phyloP scores from a whole-genome alignment of 305 asterid species.

The Fraxinus baroniana region DNA sequence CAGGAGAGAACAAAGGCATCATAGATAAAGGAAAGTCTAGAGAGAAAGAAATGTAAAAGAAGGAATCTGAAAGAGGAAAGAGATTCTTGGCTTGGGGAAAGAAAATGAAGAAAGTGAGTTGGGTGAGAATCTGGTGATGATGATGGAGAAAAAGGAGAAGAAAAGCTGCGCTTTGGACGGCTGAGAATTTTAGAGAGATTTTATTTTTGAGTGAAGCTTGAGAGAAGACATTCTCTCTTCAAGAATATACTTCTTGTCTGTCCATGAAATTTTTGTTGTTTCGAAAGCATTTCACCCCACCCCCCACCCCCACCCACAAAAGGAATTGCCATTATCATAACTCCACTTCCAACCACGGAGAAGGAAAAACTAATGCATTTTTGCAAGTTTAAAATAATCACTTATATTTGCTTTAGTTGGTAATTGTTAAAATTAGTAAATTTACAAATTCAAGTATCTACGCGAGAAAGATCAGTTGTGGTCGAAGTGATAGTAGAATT shows the following conservation, averaged over 20 bases:
- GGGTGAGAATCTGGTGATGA: constrained; percentile 49
- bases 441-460: not conserved
- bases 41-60: constrained; percentile 36
- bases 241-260: constrained; percentile 15
- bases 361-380: not conserved
- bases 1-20: constrained; percentile 64
- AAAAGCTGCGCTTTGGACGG: constrained; percentile 55
- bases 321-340: not conserved
- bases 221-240: not conserved
- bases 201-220: not conserved
- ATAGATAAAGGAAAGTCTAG: constrained; percentile 65
- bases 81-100: constrained; percentile 97
- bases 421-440: too few species aligned
- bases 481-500: not conserved
- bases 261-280: not conserved
- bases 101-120: constrained; percentile 48
- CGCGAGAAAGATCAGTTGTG: not conserved
- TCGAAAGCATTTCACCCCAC: not conserved
- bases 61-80: constrained; percentile 63
- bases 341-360: not conserved
- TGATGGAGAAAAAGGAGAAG: constrained; percentile 29
- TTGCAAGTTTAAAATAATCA: too few species aligned
- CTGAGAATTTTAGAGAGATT: constrained; percentile 27
- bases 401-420: not conserved
- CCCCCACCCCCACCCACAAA: too few species aligned